Percentiles rank a stretch among this genome's conserved stretches.
These are phyloP conservation scores for Vachellia collinsii DNA, from an alignment of 306 rosid species.

Conservation along the genomic window DNA sequence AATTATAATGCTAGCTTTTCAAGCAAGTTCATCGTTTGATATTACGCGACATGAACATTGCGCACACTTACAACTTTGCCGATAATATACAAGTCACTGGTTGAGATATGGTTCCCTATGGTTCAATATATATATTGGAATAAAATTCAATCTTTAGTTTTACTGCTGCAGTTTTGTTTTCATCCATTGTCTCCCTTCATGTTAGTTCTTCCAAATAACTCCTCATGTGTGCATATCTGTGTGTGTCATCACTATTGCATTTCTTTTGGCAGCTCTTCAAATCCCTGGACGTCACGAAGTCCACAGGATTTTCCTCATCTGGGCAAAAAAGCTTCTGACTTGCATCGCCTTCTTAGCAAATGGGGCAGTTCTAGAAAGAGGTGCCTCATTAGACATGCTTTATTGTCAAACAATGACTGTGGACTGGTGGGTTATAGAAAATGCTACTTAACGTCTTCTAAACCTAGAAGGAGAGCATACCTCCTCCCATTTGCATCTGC, in stretches of 20 bases:
- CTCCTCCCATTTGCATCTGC: slow-evolving; percentile 59
- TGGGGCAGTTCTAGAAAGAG: slow-evolving; percentile 75
- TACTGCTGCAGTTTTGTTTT: slow-evolving; percentile 3
- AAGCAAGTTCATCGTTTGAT: neutral
- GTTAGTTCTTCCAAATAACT: slow-evolving; percentile 7
- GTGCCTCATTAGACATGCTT: slow-evolving; percentile 51
- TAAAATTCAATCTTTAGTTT: neutral
- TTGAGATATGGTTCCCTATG: neutral
- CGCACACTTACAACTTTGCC: neutral
- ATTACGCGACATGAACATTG: neutral
- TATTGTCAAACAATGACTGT: slow-evolving; percentile 43
- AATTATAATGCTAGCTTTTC: neutral
- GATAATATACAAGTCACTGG: neutral
- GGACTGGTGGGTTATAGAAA: slow-evolving; percentile 47
- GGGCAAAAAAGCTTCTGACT: slow-evolving; percentile 50
- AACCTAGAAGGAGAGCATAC: slow-evolving; percentile 46
- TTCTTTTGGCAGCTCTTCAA: slow-evolving; percentile 55
- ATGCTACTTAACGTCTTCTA: slow-evolving; percentile 47
- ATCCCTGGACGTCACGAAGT: slow-evolving; percentile 41
- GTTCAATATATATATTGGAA: neutral
- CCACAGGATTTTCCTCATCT: slow-evolving; percentile 39
- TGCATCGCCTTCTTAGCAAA: slow-evolving; percentile 53
- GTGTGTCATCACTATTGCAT: slow-evolving; percentile 29
- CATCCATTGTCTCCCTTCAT: slow-evolving; percentile 13
- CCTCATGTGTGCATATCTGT: neutral